These are phyloP conservation scores for Stachybotrys chartarum DNA, from an alignment of 2,329 filamentous ascomycete species.

Conservation along the genomic window DNA sequence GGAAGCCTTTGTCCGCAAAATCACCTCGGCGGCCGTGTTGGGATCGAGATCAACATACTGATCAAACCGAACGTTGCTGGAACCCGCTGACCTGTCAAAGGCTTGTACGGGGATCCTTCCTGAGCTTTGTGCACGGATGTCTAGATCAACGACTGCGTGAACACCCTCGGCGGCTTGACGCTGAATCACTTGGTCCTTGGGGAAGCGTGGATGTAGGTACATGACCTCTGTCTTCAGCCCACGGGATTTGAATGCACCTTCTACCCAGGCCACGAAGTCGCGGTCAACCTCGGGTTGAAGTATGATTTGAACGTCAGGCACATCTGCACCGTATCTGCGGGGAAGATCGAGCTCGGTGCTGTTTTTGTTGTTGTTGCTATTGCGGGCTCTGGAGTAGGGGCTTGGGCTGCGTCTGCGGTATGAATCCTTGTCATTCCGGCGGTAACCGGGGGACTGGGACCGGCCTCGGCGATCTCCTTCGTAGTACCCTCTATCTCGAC, in stretches of 20 bases:
- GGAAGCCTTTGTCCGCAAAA: conserved; percentile 59
- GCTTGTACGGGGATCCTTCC: conserved; percentile 76
- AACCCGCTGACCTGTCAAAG: conserved; percentile 73
- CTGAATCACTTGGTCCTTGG: conserved; percentile 72
- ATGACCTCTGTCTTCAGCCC: conserved; percentile 73
- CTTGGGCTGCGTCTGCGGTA: conserved; percentile 67
- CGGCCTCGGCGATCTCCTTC: conserved; percentile 47
- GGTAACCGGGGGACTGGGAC: conserved; percentile 58
- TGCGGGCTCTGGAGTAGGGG: conserved; percentile 33
- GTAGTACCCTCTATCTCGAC: conserved; percentile 35
- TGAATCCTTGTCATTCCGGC: conserved; percentile 35
- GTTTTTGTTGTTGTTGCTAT: conserved; percentile 26
- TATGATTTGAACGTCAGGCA: conserved; percentile 86
- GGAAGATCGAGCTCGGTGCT: conserved; percentile 62
- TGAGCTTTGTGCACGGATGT: conserved; percentile 58
- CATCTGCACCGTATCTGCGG: conserved; percentile 62
- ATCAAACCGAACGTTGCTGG: conserved; percentile 72
- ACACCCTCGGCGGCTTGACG: conserved; percentile 86
- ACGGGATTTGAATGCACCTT: conserved; percentile 64
- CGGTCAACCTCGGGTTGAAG: conserved; percentile 70
- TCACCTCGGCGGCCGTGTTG: conserved; percentile 70
- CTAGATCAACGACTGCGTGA: conserved; percentile 72
- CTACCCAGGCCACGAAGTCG: conserved; percentile 78
- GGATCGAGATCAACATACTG: conserved; percentile 83
- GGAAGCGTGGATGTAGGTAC: conserved; percentile 68